Evolutionary conservation across 2,329 filamentous ascomycete genomes (phyloP).

Genomic region (Colletotrichum liaoningense): DNA sequence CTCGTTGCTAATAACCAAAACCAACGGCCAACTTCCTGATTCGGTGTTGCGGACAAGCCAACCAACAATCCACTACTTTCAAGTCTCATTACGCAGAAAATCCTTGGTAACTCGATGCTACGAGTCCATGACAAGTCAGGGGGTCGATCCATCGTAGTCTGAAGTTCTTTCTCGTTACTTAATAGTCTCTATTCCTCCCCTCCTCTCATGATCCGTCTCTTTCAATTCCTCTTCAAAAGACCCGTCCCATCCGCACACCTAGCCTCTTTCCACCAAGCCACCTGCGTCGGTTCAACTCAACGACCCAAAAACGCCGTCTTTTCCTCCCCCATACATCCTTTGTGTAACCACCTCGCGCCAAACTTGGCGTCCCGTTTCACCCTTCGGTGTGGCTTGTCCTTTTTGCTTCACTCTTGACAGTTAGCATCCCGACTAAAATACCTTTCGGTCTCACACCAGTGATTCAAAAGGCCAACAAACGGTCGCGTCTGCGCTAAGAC

Average conservation of each 20-base stretch:
- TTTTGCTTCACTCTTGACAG: not conserved
- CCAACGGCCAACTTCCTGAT: not conserved
- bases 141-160: not conserved
- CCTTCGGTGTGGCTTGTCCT: conserved; percentile 21
- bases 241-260: not conserved
- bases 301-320: not conserved
- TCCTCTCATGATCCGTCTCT: no score
- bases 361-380: conserved; percentile 15
- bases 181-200: not conserved
- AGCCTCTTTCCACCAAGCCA: not conserved
- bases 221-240: not conserved
- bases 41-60: not conserved
- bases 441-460: no score
- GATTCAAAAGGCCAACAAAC: no score
- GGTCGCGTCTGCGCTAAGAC: not conserved
- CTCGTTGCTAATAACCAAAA: not conserved
- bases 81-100: not conserved
- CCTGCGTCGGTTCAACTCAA: not conserved
- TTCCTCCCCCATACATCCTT: conserved; percentile 1
- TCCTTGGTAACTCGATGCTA: not conserved
- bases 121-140: not conserved
- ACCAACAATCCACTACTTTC: not conserved
- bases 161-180: not conserved
- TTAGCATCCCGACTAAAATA: no score
- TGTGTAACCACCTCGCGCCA: not conserved